These are phyloP conservation scores for Phytophthora tubulina DNA, from an alignment of 352 stramenopile species.

Conservation along the genomic window DNA sequence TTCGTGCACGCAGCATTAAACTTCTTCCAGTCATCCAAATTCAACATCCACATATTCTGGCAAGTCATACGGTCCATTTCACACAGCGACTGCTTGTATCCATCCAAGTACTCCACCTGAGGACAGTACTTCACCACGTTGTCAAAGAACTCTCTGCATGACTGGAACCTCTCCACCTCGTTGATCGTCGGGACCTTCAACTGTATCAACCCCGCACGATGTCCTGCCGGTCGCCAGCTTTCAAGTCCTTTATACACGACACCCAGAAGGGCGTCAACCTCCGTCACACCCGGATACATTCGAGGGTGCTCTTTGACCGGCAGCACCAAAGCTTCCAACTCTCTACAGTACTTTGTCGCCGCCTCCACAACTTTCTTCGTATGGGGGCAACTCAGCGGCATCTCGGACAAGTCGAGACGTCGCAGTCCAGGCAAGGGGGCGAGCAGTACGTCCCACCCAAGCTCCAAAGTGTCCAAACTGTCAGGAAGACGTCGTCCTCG, in stretches of 20 bases:
- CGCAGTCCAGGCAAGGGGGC: conserved; percentile 23
- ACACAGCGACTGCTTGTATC: conserved; percentile 43
- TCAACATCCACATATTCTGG: conserved; percentile 34
- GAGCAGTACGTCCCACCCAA: conserved; percentile 34
- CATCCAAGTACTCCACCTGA: conserved; percentile 40
- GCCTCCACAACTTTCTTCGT: conserved; percentile 30
- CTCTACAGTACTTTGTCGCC: conserved; percentile 28
- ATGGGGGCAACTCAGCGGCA: conserved; percentile 32
- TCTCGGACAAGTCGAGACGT: conserved; percentile 38
- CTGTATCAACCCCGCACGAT: conserved; percentile 32
- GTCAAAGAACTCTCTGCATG: conserved; percentile 35
- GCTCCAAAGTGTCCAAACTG: conserved; percentile 32
- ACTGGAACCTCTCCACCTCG: conserved; percentile 23
- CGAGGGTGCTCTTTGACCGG: conserved; percentile 25
- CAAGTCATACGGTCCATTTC: conserved; percentile 47
- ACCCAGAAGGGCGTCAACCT: conserved; percentile 18
- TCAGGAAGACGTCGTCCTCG: conserved; percentile 20
- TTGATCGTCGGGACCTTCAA: conserved; percentile 36
- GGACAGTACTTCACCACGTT: conserved; percentile 41
- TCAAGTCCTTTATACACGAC: conserved; percentile 39
- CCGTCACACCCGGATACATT: neutral
- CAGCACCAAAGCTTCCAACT: conserved; percentile 38
- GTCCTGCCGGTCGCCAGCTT: conserved; percentile 22
- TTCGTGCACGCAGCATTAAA: conserved; percentile 42
- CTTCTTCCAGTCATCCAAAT: conserved; percentile 34